Percentiles rank a stretch among this genome's conserved stretches.
Evolutionary conservation across 257 asterid species (phyloP).

Genomic region (Leonotis leonurus): DNA sequence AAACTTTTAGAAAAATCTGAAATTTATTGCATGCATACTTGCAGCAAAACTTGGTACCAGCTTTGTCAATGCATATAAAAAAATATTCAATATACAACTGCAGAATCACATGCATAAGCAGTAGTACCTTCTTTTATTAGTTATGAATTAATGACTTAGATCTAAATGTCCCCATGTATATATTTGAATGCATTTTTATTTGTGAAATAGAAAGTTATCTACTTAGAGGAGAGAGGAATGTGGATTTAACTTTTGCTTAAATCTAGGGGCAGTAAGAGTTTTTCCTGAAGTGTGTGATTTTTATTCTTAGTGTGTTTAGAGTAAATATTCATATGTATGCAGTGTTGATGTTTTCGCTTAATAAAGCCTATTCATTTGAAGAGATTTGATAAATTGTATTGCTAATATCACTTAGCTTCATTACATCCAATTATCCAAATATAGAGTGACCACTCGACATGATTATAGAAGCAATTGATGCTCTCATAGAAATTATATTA

Average conservation of each 20-base stretch:
- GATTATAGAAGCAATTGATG: neutral
- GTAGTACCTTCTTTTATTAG: neutral
- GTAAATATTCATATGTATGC: too few species aligned
- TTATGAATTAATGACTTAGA: neutral
- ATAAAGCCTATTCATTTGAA: too few species aligned
- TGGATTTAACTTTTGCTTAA: neutral
- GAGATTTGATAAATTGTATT: too few species aligned
- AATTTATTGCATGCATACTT: neutral
- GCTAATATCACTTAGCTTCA: neutral
- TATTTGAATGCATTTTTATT: neutral
- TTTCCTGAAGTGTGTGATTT: too few species aligned
- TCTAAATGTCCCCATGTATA: neutral
- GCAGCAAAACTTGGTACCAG: neutral
- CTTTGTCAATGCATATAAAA: neutral
- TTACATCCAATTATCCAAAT: neutral
- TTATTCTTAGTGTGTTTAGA: too few species aligned
- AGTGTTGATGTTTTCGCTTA: too few species aligned
- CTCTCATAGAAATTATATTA: neutral
- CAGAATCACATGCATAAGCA: constrained; percentile 2
- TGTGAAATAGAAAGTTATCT: neutral
- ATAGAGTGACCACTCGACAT: neutral
- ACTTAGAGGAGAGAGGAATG: neutral
- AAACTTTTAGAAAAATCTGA: neutral
- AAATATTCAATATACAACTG: too few species aligned
- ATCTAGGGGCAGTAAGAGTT: neutral